phyloP scores from a whole-genome alignment of 2,329 filamentous ascomycete species.

The Ophiostoma ulmi region DNA sequence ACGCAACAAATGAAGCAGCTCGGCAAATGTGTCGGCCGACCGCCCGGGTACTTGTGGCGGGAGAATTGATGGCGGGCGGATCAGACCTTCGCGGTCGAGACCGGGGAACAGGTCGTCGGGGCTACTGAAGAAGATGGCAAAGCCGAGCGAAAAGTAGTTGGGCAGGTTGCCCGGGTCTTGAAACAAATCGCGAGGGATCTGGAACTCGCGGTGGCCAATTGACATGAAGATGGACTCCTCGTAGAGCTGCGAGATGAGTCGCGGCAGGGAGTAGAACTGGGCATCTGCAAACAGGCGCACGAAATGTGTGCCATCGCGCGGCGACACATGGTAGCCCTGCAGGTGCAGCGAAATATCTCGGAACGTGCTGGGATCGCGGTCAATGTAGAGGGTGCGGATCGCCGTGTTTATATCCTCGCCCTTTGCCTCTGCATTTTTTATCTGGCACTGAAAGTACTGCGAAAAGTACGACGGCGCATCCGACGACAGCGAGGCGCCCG shows the following conservation, averaged over 20 bases:
- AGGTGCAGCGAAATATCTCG: conserved; percentile 83
- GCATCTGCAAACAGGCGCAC: conserved; percentile 91
- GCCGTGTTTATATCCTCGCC: conserved; percentile 46
- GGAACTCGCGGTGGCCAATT: conserved; percentile 81
- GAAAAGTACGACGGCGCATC: conserved; percentile 95
- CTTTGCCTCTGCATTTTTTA: conserved; percentile 55
- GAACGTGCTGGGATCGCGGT: conserved; percentile 86
- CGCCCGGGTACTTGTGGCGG: conserved; percentile 77
- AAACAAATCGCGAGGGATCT: conserved; percentile 85
- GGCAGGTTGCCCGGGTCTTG: conserved; percentile 80
- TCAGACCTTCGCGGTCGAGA: conserved; percentile 68
- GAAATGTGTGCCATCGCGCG: conserved; percentile 77
- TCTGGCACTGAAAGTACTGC: conserved; percentile 82
- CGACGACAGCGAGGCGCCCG: conserved; percentile 66
- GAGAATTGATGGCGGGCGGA: conserved; percentile 79
- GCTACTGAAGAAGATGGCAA: conserved; percentile 78
- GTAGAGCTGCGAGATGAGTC: conserved; percentile 83
- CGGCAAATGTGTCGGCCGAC: conserved; percentile 76
- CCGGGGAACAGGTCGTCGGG: conserved; percentile 81
- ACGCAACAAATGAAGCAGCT: conserved; percentile 73
- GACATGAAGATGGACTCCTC: conserved; percentile 88
- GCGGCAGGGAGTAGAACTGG: conserved; percentile 80
- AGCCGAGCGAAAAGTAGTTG: conserved; percentile 92
- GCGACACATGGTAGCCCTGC: conserved; percentile 83
- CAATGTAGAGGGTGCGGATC: conserved; percentile 85